Percentiles rank a stretch among this genome's conserved stretches.
phyloP scores from a whole-genome alignment of 1,139 yeast genomes.

The Magnusiomyces suaveolens region DNA sequence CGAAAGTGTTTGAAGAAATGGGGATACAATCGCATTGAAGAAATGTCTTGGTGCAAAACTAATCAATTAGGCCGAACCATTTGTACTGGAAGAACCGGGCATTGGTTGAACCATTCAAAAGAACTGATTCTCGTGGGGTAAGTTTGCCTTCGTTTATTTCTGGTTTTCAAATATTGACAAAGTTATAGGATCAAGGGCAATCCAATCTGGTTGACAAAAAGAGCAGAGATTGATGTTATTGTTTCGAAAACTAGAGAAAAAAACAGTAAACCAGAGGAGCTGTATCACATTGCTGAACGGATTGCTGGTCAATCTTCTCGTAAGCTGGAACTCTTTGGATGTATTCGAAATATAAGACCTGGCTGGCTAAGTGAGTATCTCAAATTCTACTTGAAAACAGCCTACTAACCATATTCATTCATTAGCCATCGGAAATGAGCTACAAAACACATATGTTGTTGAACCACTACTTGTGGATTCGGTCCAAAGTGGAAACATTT shows the following conservation, averaged over 20 bases:
- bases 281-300: constrained; percentile 75
- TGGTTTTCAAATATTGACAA: too few relatives aligned
- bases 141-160: constrained; percentile 8
- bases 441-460: constrained; percentile 48
- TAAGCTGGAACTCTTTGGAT: constrained; percentile 80
- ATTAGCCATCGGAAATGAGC: constrained; percentile 71
- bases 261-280: constrained; percentile 82
- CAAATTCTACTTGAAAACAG: neutral
- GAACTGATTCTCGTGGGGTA: constrained; percentile 78
- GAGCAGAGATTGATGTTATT: constrained; percentile 63
- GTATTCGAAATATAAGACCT: constrained; percentile 72
- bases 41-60: constrained; percentile 81
- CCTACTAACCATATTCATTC: neutral
- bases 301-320: constrained; percentile 66
- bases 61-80: constrained; percentile 82
- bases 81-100: constrained; percentile 93
- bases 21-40: constrained; percentile 76
- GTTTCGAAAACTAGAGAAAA: constrained; percentile 83
- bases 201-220: constrained; percentile 60
- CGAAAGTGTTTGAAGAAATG: constrained; percentile 63
- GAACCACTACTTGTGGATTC: constrained; percentile 45
- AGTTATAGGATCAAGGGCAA: constrained; percentile 54
- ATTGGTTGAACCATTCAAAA: constrained; percentile 92
- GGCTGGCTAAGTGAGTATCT: constrained; percentile 75
- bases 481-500: neutral